Evolutionary conservation across 2,329 filamentous ascomycete species (phyloP).

Genomic region (Claviceps fusiformis): DNA sequence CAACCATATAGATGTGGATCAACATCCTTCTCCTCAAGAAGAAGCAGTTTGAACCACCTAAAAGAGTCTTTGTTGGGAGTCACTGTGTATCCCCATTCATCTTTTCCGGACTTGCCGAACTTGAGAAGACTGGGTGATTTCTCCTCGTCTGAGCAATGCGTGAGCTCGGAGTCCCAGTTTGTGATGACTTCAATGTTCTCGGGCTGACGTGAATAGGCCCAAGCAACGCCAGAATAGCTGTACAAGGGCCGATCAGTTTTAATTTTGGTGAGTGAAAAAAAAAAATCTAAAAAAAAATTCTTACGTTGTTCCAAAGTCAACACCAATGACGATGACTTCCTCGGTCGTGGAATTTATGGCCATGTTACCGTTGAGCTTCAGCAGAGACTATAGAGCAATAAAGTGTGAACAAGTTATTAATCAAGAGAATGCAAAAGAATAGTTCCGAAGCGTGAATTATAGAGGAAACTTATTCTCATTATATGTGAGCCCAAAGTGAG

Average conservation of each 20-base stretch:
- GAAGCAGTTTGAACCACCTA: conserved; percentile 29
- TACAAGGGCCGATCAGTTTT: neutral
- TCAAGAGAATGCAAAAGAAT: no score
- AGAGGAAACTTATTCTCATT: no score
- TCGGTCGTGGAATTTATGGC: neutral
- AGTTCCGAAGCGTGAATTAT: no score
- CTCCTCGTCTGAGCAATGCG: conserved; percentile 14
- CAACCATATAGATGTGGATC: conserved; percentile 11
- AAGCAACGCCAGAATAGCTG: conserved; percentile 28
- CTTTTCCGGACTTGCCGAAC: fast-evolving
- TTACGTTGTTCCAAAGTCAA: conserved; percentile 35
- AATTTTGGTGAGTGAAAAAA: neutral
- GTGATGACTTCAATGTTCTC: conserved; percentile 18
- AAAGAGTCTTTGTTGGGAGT: conserved; percentile 11
- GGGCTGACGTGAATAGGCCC: conserved; percentile 17
- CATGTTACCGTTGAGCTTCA: neutral
- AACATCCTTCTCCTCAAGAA: conserved; percentile 20
- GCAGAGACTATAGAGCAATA: neutral
- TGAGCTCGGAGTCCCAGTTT: conserved; percentile 13
- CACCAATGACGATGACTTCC: conserved; percentile 20
- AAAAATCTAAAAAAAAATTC: conserved; percentile 1
- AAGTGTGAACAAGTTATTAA: no score
- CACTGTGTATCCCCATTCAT: conserved; percentile 21
- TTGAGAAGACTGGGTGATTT: conserved; percentile 20
- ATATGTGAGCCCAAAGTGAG: neutral